Percentiles rank a stretch among this genome's conserved stretches.
These are phyloP conservation scores for Penicillium herquei DNA, from an alignment of 495 filamentous ascomycete species.

Conservation along the genomic window DNA sequence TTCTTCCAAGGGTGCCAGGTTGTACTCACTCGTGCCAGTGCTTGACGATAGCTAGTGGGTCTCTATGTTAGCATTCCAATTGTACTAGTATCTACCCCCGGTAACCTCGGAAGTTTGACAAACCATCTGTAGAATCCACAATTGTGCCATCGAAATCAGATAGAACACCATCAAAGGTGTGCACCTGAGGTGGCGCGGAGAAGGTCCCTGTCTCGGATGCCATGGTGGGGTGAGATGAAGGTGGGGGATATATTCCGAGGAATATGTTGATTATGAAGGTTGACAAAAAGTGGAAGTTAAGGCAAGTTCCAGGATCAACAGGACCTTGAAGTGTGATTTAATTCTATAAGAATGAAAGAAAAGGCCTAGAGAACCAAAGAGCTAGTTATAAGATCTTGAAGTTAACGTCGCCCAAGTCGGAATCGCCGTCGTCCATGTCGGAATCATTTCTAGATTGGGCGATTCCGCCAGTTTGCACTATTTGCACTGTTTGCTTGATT, in stretches of 20 bases:
- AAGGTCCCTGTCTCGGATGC: constrained; percentile 43
- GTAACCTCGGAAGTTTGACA: not conserved
- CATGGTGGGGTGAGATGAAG: constrained; percentile 30
- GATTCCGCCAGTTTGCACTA: constrained; percentile 14
- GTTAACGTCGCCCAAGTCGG: not conserved
- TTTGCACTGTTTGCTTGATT: not conserved
- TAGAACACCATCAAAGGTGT: constrained; percentile 72
- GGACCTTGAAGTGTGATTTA: not conserved
- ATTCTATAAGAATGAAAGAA: not conserved
- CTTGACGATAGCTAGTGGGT: constrained; percentile 77
- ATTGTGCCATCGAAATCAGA: constrained; percentile 86
- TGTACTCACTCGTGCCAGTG: constrained; percentile 83
- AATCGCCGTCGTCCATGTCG: no score
- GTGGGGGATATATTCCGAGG: constrained; percentile 13
- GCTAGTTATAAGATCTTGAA: not conserved
- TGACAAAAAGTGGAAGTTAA: not conserved
- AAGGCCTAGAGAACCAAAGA: constrained; percentile 4
- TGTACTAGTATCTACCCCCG: not conserved
- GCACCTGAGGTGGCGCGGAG: constrained; percentile 56
- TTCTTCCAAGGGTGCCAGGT: not conserved
- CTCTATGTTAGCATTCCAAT: constrained; percentile 6
- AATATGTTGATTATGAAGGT: not conserved
- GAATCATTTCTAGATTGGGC: constrained; percentile 11
- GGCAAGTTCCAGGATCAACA: no score
- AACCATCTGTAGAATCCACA: constrained; percentile 47